Conservation (phyloP, 2,329 filamentous ascomycete genomes). For the Arthrobotrys entomopaga region DNA sequence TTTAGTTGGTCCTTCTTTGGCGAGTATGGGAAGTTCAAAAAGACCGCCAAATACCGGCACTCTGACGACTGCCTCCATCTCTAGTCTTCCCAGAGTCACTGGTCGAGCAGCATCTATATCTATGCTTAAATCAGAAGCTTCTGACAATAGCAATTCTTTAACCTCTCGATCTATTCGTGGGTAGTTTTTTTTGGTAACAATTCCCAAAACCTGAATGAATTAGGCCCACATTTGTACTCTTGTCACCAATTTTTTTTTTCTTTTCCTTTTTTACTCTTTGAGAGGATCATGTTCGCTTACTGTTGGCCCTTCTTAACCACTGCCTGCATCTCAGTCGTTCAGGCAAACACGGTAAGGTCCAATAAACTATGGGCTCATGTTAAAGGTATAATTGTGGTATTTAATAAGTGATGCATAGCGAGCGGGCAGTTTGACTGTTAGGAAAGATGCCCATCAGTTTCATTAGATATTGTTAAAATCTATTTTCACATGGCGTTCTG, state of each 20-base stretch:
- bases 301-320: too few species aligned
- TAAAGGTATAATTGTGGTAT: too few species aligned
- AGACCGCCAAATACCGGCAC: constrained; percentile 26
- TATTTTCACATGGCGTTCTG: neutral
- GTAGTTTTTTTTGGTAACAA: neutral
- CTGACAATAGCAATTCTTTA: constrained; percentile 26
- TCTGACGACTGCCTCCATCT: constrained; percentile 18
- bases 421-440: neutral
- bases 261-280: too few species aligned
- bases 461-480: neutral
- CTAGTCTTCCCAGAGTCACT: constrained; percentile 33
- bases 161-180: constrained; percentile 33
- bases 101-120: constrained; percentile 53
- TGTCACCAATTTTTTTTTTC: too few species aligned
- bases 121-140: constrained; percentile 33
- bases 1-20: constrained; percentile 34
- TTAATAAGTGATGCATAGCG: too few species aligned
- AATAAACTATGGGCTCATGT: too few species aligned
- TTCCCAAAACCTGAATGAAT: too few species aligned
- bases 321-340: too few species aligned
- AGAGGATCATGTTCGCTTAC: too few species aligned
- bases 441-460: neutral
- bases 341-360: too few species aligned
- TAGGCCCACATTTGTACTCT: too few species aligned
- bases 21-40: constrained; percentile 20